Conservation (phyloP, 73 alveolate species). For the Paramecium bursaria region DNA sequence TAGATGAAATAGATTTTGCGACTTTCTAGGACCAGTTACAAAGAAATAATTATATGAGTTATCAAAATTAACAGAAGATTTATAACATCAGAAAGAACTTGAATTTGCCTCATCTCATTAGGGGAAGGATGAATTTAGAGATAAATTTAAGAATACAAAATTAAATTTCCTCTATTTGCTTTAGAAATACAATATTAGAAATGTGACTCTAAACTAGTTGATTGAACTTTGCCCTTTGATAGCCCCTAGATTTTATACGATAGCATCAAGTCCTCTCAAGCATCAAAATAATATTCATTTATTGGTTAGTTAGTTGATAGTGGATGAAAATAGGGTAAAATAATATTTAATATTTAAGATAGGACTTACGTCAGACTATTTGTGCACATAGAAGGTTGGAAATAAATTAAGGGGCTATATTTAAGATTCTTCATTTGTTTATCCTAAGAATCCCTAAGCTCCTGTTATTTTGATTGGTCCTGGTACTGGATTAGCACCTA, state of each 20-base stretch:
- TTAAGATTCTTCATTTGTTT: slow-evolving; percentile 74
- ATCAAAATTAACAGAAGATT: slow-evolving; percentile 67
- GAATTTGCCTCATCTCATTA: slow-evolving; percentile 67
- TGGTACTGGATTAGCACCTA: slow-evolving; percentile 87
- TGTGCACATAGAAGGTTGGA: slow-evolving; percentile 65
- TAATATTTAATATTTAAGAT: slow-evolving; percentile 61
- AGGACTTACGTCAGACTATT: slow-evolving; percentile 75
- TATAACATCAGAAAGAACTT: slow-evolving; percentile 60
- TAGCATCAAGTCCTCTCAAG: slow-evolving; percentile 72
- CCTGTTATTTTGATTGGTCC: slow-evolving; percentile 82
- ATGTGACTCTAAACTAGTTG: slow-evolving; percentile 72
- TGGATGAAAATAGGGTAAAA: slow-evolving; percentile 75
- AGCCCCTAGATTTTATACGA: slow-evolving; percentile 80
- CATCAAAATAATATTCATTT: slow-evolving; percentile 68
- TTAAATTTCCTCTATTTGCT: slow-evolving; percentile 72
- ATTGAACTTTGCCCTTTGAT: slow-evolving; percentile 78
- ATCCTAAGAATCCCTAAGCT: slow-evolving; percentile 75
- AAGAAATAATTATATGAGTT: slow-evolving; percentile 68
- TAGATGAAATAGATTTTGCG: no score
- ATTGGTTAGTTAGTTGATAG: slow-evolving; percentile 64
- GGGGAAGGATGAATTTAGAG: slow-evolving; percentile 52
- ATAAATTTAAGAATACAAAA: slow-evolving; percentile 44
- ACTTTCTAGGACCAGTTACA: slow-evolving; percentile 78
- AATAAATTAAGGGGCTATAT: slow-evolving; percentile 68
- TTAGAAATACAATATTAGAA: slow-evolving; percentile 73